Conservation (phyloP, 176 grass and related monocot species). For the Avena sativa region DNA sequence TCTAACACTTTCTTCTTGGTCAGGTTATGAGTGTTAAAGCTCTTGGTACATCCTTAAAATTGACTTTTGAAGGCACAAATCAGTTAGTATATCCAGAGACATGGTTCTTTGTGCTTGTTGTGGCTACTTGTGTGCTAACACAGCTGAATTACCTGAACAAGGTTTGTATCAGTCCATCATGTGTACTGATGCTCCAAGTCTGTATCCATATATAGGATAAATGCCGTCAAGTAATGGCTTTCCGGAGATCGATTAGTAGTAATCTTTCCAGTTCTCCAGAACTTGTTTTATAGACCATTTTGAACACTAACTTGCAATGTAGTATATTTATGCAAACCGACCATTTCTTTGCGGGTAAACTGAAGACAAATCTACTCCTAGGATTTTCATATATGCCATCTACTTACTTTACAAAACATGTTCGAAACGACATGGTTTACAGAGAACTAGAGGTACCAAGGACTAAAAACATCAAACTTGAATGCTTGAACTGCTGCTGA, state of each 20-base stretch:
- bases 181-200: background rate
- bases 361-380: background rate
- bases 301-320: background rate
- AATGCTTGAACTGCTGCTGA: background rate
- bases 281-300: background rate
- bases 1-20: conserved; percentile 37
- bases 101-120: conserved; percentile 96
- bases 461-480: conserved; percentile 10
- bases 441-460: background rate
- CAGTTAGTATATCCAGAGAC: conserved; percentile 90
- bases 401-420: background rate
- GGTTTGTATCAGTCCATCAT: conserved; percentile 43
- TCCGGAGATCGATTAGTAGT: background rate
- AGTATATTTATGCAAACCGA: background rate
- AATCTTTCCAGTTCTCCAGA: background rate
- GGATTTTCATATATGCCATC: background rate
- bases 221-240: background rate
- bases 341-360: no score
- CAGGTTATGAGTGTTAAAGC: conserved; percentile 99
- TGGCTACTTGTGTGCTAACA: conserved; percentile 80
- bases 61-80: conserved; percentile 94
- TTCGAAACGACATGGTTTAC: background rate
- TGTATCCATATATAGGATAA: background rate
- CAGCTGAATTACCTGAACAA: conserved; percentile 99
- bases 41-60: conserved; percentile 90